These are phyloP conservation scores for Naganishia albida DNA, from an alignment of 1,284 basidiomycete species.

Conservation along the genomic window DNA sequence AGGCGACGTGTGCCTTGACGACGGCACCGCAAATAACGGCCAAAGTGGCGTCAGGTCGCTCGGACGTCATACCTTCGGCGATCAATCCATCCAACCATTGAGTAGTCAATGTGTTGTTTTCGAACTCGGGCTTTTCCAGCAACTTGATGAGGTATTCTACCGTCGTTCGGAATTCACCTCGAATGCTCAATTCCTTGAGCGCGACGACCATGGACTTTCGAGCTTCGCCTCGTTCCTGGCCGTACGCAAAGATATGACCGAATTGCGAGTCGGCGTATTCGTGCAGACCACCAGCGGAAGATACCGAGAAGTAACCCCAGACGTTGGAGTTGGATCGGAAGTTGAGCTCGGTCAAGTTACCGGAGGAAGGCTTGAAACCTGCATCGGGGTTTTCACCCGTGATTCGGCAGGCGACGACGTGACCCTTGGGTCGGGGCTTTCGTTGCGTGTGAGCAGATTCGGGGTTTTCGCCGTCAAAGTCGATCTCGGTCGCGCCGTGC, in stretches of 20 bases:
- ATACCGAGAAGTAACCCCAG: slow-evolving; percentile 99
- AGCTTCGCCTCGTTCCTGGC: slow-evolving; percentile 91
- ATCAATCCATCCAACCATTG: slow-evolving; percentile 98
- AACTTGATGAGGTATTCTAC: slow-evolving; percentile 99
- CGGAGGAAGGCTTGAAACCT: slow-evolving; percentile 99
- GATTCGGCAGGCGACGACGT: slow-evolving; percentile 98
- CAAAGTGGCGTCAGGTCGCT: slow-evolving; percentile 86
- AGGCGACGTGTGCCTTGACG: slow-evolving; percentile 87
- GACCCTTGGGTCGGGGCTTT: slow-evolving; percentile 94
- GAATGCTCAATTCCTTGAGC: slow-evolving; percentile 96
- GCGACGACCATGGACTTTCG: slow-evolving; percentile 99
- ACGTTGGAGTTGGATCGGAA: slow-evolving; percentile 99
- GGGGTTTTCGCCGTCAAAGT: slow-evolving; percentile 92
- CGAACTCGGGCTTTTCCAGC: slow-evolving; percentile 93
- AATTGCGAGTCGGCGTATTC: slow-evolving; percentile 99
- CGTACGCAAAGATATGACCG: slow-evolving; percentile 99
- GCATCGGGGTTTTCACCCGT: slow-evolving; percentile 99
- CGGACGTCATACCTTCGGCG: slow-evolving; percentile 89
- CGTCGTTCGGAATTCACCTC: slow-evolving; percentile 97
- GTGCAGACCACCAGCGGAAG: slow-evolving; percentile 91
- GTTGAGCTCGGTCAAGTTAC: slow-evolving; percentile 95
- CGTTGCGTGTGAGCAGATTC: slow-evolving; percentile 85
- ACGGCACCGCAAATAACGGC: slow-evolving; percentile 98
- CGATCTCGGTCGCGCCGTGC: slow-evolving; percentile 83
- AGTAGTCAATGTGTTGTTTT: slow-evolving; percentile 96